These are phyloP conservation scores for Talaromyces sp. DNA, from an alignment of 2,329 filamentous ascomycete species.

Conservation along the genomic window DNA sequence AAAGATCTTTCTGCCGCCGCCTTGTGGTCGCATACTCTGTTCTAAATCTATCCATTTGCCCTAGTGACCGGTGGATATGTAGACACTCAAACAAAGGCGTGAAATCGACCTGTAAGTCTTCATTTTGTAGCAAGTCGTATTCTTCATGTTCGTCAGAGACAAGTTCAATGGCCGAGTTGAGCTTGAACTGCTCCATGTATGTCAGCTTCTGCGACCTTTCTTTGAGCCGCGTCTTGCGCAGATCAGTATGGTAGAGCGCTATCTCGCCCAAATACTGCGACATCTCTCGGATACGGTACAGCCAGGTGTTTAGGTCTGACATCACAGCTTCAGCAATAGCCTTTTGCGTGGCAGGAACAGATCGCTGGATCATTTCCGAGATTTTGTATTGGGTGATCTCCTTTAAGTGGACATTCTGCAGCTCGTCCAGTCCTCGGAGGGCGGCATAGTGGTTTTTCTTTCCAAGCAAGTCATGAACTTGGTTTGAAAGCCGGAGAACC, in stretches of 20 bases:
- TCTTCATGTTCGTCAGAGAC: conserved; percentile 94
- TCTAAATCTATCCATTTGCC: conserved; percentile 85
- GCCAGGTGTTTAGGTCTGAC: conserved; percentile 93
- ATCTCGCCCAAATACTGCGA: conserved; percentile 95
- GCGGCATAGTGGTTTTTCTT: conserved; percentile 96
- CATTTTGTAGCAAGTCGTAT: conserved; percentile 91
- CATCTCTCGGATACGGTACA: conserved; percentile 89
- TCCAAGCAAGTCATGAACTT: conserved; percentile 83
- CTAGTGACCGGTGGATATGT: conserved; percentile 92
- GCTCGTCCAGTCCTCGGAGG: conserved; percentile 85
- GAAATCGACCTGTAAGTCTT: conserved; percentile 92
- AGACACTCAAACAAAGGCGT: conserved; percentile 89
- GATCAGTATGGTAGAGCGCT: conserved; percentile 91
- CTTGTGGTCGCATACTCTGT: conserved; percentile 88
- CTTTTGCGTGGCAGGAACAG: conserved; percentile 86
- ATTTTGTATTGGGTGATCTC: conserved; percentile 93
- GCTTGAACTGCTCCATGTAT: conserved; percentile 75
- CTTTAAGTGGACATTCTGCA: conserved; percentile 93
- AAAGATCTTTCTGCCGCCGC: conserved; percentile 82
- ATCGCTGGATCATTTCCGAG: conserved; percentile 92
- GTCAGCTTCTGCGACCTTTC: conserved; percentile 71
- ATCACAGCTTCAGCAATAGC: conserved; percentile 95
- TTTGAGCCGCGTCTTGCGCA: conserved; percentile 75
- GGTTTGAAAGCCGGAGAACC: conserved; percentile 86
- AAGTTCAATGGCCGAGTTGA: conserved; percentile 93